These are phyloP conservation scores for Nothomitra cinnamomea DNA, from an alignment of 2,329 filamentous ascomycete species.

Conservation along the genomic window DNA sequence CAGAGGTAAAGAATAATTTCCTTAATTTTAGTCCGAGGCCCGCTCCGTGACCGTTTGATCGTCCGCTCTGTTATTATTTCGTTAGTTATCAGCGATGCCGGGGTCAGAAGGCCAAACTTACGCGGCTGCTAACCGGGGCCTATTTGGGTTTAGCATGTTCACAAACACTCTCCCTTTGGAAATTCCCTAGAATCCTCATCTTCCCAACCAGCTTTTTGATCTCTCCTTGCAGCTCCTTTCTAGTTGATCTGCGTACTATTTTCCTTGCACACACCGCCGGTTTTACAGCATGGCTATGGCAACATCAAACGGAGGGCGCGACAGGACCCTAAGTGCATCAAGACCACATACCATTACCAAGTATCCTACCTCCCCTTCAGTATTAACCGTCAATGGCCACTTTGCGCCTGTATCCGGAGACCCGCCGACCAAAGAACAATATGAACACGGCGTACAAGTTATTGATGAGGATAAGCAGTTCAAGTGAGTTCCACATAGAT, in stretches of 20 bases:
- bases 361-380: conserved; percentile 24
- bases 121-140: no score
- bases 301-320: background rate
- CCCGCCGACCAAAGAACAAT: conserved; percentile 45
- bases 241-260: background rate
- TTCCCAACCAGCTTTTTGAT: no score
- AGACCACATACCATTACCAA: background rate
- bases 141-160: no score
- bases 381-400: conserved; percentile 54
- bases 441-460: conserved; percentile 90
- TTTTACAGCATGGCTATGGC: background rate
- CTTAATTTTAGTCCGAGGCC: no score
- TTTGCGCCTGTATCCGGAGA: conserved; percentile 56
- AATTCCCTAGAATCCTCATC: no score
- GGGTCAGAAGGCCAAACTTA: no score
- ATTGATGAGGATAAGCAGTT: conserved; percentile 93
- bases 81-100: no score
- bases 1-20: no score
- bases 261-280: background rate
- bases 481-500: conserved; percentile 46
- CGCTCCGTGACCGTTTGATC: no score
- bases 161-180: no score
- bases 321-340: background rate
- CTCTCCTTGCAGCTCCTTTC: no score
- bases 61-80: no score